phyloP scores from a whole-genome alignment of 768 basidiomycete genomes.

The Boletus rex-veris region DNA sequence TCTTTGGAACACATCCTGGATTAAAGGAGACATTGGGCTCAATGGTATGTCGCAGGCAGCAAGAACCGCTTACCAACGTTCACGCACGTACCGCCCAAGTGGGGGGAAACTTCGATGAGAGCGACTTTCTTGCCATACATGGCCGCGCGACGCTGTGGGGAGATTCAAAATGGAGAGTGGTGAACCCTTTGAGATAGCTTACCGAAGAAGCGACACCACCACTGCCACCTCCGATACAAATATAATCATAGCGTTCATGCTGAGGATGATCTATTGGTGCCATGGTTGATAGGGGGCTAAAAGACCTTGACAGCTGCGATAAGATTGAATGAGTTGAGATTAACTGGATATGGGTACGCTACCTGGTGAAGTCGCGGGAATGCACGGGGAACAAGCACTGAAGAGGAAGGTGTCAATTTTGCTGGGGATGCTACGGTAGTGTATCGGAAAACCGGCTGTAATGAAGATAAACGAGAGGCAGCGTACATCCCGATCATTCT shows the following conservation, averaged over 20 bases:
- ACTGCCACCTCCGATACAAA: slow-evolving; percentile 91
- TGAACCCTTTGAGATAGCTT: slow-evolving; percentile 27
- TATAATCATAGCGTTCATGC: slow-evolving; percentile 71
- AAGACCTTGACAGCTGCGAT: slow-evolving; percentile 46
- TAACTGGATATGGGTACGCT: background rate
- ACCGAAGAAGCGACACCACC: slow-evolving; percentile 89
- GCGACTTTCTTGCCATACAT: slow-evolving; percentile 92
- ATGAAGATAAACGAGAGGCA: slow-evolving; percentile 3
- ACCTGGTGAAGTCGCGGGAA: slow-evolving; percentile 27
- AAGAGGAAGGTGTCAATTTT: slow-evolving; percentile 13
- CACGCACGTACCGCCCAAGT: slow-evolving; percentile 93
- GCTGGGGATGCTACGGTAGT: slow-evolving; percentile 3
- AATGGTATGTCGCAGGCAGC: background rate
- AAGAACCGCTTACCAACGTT: slow-evolving; percentile 75
- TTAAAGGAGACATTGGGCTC: slow-evolving; percentile 8
- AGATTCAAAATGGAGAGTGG: background rate
- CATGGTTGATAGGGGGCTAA: slow-evolving; percentile 49
- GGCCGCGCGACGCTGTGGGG: slow-evolving; percentile 79
- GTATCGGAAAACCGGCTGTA: slow-evolving; percentile 8
- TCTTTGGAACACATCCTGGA: slow-evolving; percentile 95
- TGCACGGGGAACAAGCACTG: slow-evolving; percentile 5
- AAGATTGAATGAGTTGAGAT: background rate
- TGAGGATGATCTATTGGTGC: slow-evolving; percentile 67
- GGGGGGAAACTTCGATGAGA: slow-evolving; percentile 70
- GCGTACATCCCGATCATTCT: slow-evolving; percentile 9